Evolutionary conservation across 805 yeast genomes (phyloP).

Genomic region (Kodamaea laetipori): DNA sequence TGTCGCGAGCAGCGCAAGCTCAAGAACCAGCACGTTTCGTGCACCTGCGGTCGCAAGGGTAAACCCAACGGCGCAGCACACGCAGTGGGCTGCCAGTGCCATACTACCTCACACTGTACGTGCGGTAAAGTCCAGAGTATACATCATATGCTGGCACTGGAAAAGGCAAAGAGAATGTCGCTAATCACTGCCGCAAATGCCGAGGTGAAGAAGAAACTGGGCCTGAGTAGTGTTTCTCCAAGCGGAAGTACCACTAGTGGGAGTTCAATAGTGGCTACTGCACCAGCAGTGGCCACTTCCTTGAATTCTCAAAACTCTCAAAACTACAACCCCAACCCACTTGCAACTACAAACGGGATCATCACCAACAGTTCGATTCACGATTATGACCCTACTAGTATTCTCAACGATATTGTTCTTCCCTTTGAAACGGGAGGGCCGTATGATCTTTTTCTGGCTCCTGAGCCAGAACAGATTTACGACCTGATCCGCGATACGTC

Average conservation of each 20-base stretch:
- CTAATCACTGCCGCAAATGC: conserved; percentile 19
- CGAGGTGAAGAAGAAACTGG: conserved; percentile 14
- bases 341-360: not conserved
- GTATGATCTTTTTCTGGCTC: conserved; percentile 2
- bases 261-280: too few relatives aligned
- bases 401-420: conserved; percentile 3
- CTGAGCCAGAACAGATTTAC: not conserved
- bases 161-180: conserved; percentile 21
- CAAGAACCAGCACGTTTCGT: conserved; percentile 65
- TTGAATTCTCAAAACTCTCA: not conserved
- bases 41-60: conserved; percentile 67
- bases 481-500: not conserved
- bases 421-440: conserved; percentile 6
- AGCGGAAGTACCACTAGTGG: not conserved
- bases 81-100: conserved; percentile 40
- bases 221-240: not conserved
- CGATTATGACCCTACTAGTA: not conserved
- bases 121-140: conserved; percentile 23
- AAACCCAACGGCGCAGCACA: conserved; percentile 38
- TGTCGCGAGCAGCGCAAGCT: conserved; percentile 75
- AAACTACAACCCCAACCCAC: not conserved
- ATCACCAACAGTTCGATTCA: not conserved
- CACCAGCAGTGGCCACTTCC: too few relatives aligned
- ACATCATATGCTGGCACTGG: conserved; percentile 18
- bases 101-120: conserved; percentile 43